phyloP scores from a whole-genome alignment of 2,329 filamentous ascomycete species.

The Xylogone sp. region DNA sequence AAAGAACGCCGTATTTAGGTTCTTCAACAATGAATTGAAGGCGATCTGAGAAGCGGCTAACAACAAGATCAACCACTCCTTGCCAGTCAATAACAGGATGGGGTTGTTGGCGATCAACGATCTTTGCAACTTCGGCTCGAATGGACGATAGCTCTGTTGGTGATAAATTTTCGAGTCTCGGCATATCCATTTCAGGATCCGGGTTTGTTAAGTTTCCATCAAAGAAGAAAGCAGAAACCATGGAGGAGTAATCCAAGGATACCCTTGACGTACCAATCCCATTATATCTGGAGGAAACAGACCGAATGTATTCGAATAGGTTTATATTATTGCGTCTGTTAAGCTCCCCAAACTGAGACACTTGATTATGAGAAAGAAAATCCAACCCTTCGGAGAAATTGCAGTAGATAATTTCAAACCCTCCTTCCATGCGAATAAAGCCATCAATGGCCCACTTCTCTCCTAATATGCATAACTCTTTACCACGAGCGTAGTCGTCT shows the following conservation, averaged over 20 bases:
- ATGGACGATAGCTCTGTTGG: slow-evolving; percentile 32
- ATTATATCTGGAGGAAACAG: slow-evolving; percentile 37
- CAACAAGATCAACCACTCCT: slow-evolving; percentile 7
- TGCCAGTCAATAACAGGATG: slow-evolving; percentile 12
- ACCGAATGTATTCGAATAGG: slow-evolving; percentile 33
- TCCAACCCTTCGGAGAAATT: slow-evolving; percentile 40
- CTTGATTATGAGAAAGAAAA: slow-evolving; percentile 15
- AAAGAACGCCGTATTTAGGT: slow-evolving; percentile 18
- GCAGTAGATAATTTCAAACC: slow-evolving; percentile 66
- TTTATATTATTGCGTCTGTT: slow-evolving; percentile 1
- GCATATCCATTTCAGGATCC: slow-evolving; percentile 13
- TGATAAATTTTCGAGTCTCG: slow-evolving; percentile 21
- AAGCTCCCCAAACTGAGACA: slow-evolving; percentile 6
- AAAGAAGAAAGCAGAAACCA: slow-evolving; percentile 26
- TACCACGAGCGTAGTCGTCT: slow-evolving; percentile 46
- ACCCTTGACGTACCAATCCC: slow-evolving; percentile 36
- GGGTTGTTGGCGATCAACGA: slow-evolving; percentile 32
- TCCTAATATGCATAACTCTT: slow-evolving; percentile 51
- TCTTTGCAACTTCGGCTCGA: slow-evolving; percentile 38
- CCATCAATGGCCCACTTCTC: slow-evolving; percentile 52
- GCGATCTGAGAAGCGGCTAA: slow-evolving; percentile 3
- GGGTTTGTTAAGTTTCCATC: slow-evolving; percentile 24
- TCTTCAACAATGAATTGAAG: slow-evolving; percentile 13
- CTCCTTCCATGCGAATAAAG: slow-evolving; percentile 62
- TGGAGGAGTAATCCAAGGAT: slow-evolving; percentile 22